Evolutionary conservation across 1,284 basidiomycete species (phyloP).

Genomic region (Coniophora puteana): DNA sequence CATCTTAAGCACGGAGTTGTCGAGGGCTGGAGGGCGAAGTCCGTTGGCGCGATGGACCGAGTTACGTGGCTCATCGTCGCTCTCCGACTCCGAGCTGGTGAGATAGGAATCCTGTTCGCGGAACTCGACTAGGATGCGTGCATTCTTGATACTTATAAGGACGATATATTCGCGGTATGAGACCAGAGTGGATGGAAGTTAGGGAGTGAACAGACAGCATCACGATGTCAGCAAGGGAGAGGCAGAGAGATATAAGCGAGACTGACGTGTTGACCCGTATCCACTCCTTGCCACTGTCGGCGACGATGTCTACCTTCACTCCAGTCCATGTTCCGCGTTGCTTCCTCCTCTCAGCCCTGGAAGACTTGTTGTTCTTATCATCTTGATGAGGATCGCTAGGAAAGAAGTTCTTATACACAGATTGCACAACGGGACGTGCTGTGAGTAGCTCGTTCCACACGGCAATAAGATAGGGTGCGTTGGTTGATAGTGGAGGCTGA

Average conservation of each 20-base stretch:
- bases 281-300: slow-evolving; percentile 70
- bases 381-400: slow-evolving; percentile 8
- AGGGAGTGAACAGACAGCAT: background rate
- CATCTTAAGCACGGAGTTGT: slow-evolving; percentile 70
- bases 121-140: slow-evolving; percentile 73
- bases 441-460: slow-evolving; percentile 74
- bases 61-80: slow-evolving; percentile 25
- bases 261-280: slow-evolving; percentile 83
- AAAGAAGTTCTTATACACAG: slow-evolving; percentile 55
- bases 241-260: background rate
- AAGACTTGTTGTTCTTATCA: slow-evolving; percentile 13
- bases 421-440: slow-evolving; percentile 56
- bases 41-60: background rate
- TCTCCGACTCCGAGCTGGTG: slow-evolving; percentile 60
- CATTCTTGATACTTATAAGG: slow-evolving; percentile 63
- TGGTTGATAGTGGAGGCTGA: slow-evolving; percentile 56
- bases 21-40: slow-evolving; percentile 36
- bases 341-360: slow-evolving; percentile 7
- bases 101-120: slow-evolving; percentile 79
- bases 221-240: slow-evolving; percentile 1
- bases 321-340: slow-evolving; percentile 31
- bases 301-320: slow-evolving; percentile 78
- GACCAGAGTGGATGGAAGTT: too few species aligned
- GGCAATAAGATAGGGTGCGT: slow-evolving; percentile 70
- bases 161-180: background rate